Evolutionary conservation across 345 rosid species (phyloP).

Genomic region (Eucalyptus sp.): DNA sequence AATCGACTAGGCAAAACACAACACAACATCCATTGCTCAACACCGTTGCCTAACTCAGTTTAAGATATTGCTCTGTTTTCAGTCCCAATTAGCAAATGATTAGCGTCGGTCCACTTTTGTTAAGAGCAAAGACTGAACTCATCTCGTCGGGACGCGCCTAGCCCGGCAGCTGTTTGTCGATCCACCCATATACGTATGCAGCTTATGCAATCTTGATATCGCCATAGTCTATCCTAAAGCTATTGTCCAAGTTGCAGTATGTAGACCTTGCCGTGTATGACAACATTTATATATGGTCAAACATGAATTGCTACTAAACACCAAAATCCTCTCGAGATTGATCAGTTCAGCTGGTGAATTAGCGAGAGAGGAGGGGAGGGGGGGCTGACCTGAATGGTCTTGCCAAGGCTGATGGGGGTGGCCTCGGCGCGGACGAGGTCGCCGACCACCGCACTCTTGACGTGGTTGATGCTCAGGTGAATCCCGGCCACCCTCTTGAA

Average conservation of each 20-base stretch:
- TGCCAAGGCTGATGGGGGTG: conserved; percentile 49
- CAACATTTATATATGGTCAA: neutral
- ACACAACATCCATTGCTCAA: neutral
- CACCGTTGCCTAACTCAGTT: neutral
- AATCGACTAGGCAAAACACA: neutral
- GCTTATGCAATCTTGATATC: neutral
- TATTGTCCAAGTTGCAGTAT: neutral
- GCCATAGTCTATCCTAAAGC: neutral
- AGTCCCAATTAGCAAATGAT: neutral
- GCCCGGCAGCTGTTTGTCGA: neutral
- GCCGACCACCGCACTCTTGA: conserved; percentile 70
- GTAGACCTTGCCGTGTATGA: neutral
- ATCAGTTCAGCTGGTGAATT: neutral
- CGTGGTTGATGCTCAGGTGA: conserved; percentile 72
- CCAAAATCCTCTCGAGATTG: neutral
- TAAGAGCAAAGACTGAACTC: neutral
- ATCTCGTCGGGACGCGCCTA: neutral
- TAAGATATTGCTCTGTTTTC: neutral
- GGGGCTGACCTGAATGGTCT: conserved; percentile 51
- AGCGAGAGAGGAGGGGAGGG: neutral
- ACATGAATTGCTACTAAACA: neutral
- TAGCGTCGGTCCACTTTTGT: neutral
- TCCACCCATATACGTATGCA: neutral
- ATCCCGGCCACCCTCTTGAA: conserved; percentile 73
- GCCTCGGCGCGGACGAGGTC: conserved; percentile 67